Conservation (phyloP, 1,139 yeast genomes). For the Kurtzmaniella quercitrusa region DNA sequence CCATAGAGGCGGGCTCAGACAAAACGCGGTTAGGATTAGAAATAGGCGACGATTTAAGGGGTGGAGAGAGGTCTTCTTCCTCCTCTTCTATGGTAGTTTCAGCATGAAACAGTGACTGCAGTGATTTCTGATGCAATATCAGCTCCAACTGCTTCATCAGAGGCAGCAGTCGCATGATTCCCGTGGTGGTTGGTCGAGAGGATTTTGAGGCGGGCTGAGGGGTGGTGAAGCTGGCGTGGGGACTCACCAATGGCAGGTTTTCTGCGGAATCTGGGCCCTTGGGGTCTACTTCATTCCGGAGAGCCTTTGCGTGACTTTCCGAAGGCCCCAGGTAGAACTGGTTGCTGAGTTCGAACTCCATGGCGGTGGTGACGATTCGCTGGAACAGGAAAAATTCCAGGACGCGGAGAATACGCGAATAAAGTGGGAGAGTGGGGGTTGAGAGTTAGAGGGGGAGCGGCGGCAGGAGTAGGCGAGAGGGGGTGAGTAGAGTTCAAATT, state of each 20-base stretch:
- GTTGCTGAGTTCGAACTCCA: conserved; percentile 1
- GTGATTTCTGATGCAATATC: background rate
- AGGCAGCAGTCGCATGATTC: conserved; percentile 2
- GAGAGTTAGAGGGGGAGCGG: conserved; percentile 8
- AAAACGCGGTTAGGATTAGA: no score
- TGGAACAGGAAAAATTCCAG: conserved; percentile 2
- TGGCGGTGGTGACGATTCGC: background rate
- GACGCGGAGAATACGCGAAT: conserved; percentile 2
- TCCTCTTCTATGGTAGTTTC: background rate
- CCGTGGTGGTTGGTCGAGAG: background rate
- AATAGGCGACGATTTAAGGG: no score
- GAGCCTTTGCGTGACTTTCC: conserved; percentile 2
- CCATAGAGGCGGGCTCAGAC: no score
- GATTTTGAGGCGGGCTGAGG: background rate
- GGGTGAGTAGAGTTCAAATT: background rate
- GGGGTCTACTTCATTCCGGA: background rate
- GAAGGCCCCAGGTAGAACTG: conserved; percentile 4
- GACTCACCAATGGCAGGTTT: background rate
- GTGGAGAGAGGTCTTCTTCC: background rate
- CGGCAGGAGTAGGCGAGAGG: background rate
- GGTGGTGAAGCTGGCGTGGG: background rate
- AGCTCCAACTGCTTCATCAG: conserved; percentile 3
- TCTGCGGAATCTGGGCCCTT: background rate
- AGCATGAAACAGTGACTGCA: background rate
- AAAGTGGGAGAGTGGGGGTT: conserved; percentile 6